Evolutionary conservation across 345 rosid genomes (phyloP).

Genomic region (Populus tremula): DNA sequence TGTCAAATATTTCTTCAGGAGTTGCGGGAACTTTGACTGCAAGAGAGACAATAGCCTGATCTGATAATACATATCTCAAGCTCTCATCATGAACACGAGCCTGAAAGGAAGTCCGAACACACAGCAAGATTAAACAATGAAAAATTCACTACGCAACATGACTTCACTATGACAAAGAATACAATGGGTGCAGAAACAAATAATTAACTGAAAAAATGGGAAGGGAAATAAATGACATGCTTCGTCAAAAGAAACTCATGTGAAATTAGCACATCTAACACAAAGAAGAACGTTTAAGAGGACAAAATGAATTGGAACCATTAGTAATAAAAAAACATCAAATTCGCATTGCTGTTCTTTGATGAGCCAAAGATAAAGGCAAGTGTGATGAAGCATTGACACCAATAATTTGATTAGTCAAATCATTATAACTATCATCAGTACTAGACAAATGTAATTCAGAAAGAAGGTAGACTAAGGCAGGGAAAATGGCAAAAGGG

Average conservation of each 20-base stretch:
- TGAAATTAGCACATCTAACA: background rate
- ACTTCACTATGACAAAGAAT: background rate
- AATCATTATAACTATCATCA: too few species aligned
- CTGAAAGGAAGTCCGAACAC: slow-evolving; percentile 41
- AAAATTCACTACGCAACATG: slow-evolving; percentile 4
- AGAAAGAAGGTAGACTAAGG: background rate
- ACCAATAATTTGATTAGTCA: too few species aligned
- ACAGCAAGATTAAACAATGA: slow-evolving; percentile 12
- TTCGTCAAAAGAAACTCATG: slow-evolving; percentile 8
- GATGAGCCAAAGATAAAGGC: too few species aligned
- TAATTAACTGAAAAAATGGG: background rate
- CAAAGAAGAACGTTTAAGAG: background rate
- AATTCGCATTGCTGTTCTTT: background rate
- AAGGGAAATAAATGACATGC: background rate
- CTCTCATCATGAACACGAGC: slow-evolving; percentile 96
- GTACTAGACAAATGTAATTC: background rate
- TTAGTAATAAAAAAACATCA: background rate
- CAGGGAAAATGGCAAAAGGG: background rate
- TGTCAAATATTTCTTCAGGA: slow-evolving; percentile 41
- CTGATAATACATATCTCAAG: slow-evolving; percentile 72
- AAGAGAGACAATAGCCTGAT: slow-evolving; percentile 69
- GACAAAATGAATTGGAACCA: background rate
- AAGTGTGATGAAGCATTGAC: too few species aligned
- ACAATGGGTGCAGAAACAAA: background rate
- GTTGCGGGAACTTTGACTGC: slow-evolving; percentile 49